Base-by-base conservation (phyloP, 179 eudicot genomes). In the Dionaea muscipula region DNA sequence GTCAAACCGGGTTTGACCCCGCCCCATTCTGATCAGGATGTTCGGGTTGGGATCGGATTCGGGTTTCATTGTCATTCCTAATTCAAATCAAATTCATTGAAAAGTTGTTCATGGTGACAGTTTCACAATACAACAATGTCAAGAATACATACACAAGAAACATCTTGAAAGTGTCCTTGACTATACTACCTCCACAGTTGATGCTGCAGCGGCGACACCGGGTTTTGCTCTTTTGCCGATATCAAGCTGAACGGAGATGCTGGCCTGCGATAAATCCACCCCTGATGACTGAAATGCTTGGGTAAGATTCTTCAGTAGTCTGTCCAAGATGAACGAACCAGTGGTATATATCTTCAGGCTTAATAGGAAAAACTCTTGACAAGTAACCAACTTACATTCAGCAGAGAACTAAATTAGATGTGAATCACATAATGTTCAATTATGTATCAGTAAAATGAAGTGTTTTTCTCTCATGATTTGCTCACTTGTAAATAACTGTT, bases 241-340 rank as follows among this genome's bases (percentile, higher is more conserved):
- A 67, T 91, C 98, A 62, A 91, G 84, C 57, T 87, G 81, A 47
- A 91, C 94, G 2, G 89, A 77, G 72, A 91, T 82, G 62, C 66
- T 82, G 69, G 98, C 74, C 39, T 78, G 93, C 17, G 91, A 66
- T 71, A 91, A 57, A 73, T 91, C 96, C 53, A 91, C 94, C 25
- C 98, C 98, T 19, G 86, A 91, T n/a, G 83, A 72, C 59, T 75
- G 84, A 60, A 91, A 74, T 28, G 86, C 83, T 57, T 64, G 78
- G 31, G 80, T 82, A 57, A 91, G 75, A 43, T 63, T 78, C 72
- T 73, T 80, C 77, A 84, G 56, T 38, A 91, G 59, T 74, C 98
- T 91, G 85, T 52, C 51, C 17, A 52, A 56, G 51, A 55, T 27
- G 23, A 55, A 26, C 44, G 26, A 55, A n/a, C n/a, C n/a, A n/a